Evolutionary conservation across 495 filamentous ascomycete genomes (phyloP), one percentile per base, ranked within the genome.

Genomic region (Aspergillus olivimuriae): DNA sequence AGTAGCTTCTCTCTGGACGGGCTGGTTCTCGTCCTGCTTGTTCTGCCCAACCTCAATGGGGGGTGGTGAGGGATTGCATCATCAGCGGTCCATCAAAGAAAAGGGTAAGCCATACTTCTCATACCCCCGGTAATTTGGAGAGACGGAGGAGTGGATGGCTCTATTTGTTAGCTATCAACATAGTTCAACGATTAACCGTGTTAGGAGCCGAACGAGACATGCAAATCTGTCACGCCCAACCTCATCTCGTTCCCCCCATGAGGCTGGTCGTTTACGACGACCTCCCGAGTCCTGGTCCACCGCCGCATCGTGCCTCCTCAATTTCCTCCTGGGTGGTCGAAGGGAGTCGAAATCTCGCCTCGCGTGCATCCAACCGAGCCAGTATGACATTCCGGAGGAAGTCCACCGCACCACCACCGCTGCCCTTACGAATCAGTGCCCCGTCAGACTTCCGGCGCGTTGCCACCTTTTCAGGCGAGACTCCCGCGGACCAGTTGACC

Each of bases 381-480:
- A 81, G 74, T 50, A 65, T 78, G 26, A 65, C 69, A 28, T 61
- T 68, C 43, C 73, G 61, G 53, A 72, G 73, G 44, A 69, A 60
- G 34, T 58, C 63, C 23, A 58, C 62, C 19, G 57, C 60, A 3
- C 56, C 62, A 2, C 19, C 35, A 28, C n/a, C n/a, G n/a, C n/a
- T n/a, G 33, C 19, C 33, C 8, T 41, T 74, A 38, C 66, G 58
- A 21, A 80, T 81, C 33, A 62, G 76, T 32, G 68, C 63, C 11
- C 78, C 78, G 1, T 65, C 72, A 4, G 72, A 80, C 34, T 80
- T 80, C 46, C 60, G 70, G 44, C 58, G 64, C 47, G 69, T 81
- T 2, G 58, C 71, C 19, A 60, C 61, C 23, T 57, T 63, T 21
- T 50, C 61, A 63, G 30, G 46, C 7, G 31, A 20, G 33, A 9